A percentile compares a stretch with the other conserved stretches of the same genome.
Conservation (phyloP, 2,329 filamentous ascomycete species). For the Clonostachys chloroleuca region DNA sequence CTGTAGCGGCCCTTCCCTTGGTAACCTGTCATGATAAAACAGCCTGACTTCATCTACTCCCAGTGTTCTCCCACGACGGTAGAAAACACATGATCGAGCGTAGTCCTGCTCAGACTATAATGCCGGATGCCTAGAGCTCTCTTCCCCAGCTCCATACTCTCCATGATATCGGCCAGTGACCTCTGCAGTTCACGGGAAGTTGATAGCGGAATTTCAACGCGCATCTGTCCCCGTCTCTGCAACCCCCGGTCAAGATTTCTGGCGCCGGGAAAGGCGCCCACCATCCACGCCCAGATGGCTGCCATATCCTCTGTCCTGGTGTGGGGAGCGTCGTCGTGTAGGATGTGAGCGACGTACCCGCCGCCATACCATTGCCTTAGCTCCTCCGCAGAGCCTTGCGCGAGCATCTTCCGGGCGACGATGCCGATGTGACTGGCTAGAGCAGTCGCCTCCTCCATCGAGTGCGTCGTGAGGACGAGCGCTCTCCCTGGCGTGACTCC, state of each 20-base stretch:
- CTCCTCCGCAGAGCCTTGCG: constrained; percentile 69
- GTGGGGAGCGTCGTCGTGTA: constrained; percentile 69
- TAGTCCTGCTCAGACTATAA: constrained; percentile 62
- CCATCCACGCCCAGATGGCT: constrained; percentile 62
- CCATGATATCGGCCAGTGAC: constrained; percentile 21
- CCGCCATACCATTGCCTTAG: constrained; percentile 74
- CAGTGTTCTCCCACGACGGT: constrained; percentile 61
- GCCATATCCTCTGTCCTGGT: constrained; percentile 67
- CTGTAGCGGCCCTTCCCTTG: too few relatives aligned
- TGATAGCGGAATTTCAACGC: constrained; percentile 45
- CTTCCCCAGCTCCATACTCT: constrained; percentile 52
- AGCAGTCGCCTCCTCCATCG: constrained; percentile 92
- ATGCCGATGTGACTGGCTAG: constrained; percentile 81
- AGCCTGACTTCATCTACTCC: neutral
- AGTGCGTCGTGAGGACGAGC: constrained; percentile 84
- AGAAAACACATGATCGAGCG: constrained; percentile 67
- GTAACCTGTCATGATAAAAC: too few relatives aligned
- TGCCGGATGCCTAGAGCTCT: constrained; percentile 55
- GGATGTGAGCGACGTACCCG: constrained; percentile 74
- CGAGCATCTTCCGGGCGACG: constrained; percentile 79
- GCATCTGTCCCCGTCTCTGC: constrained; percentile 74
- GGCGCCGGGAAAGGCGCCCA: constrained; percentile 54
- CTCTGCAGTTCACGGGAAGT: constrained; percentile 1
- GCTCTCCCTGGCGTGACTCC: constrained; percentile 72
- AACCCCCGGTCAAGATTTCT: constrained; percentile 62